Evolutionary conservation across 371 early-diverging fungal species (phyloP).

Genomic region (Mucor sp.): DNA sequence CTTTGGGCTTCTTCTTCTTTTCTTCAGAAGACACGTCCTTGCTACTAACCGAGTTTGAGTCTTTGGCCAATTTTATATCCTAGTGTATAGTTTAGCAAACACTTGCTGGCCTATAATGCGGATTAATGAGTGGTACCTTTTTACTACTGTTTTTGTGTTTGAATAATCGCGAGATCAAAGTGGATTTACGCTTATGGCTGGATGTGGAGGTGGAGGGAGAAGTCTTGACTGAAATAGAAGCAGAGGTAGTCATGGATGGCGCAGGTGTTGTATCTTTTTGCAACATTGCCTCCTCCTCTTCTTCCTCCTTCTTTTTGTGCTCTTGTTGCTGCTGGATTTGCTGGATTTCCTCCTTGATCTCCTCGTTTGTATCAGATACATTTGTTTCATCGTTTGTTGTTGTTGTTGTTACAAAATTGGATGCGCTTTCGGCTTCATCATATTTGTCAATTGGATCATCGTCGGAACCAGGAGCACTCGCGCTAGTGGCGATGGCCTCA

Average conservation of each 20-base stretch:
- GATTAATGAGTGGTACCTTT: background rate
- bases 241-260: background rate
- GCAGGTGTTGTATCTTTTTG: background rate
- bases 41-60: background rate
- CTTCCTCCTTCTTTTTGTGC: background rate
- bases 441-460: background rate
- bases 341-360: background rate
- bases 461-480: background rate
- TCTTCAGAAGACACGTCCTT: background rate
- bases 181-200: background rate
- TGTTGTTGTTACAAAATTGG: background rate
- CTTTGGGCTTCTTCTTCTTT: conserved; percentile 5
- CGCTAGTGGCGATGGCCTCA: background rate
- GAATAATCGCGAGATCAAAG: conserved; percentile 5
- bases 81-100: background rate
- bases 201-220: background rate
- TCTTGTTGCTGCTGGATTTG: background rate
- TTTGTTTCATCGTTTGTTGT: background rate
- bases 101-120: background rate
- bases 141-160: conserved; percentile 2
- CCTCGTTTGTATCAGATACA: background rate
- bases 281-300: background rate
- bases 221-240: background rate
- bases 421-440: background rate
- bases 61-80: background rate